phyloP scores from a whole-genome alignment of 495 filamentous ascomycete species.

The Annulohypoxylon moriforme region DNA sequence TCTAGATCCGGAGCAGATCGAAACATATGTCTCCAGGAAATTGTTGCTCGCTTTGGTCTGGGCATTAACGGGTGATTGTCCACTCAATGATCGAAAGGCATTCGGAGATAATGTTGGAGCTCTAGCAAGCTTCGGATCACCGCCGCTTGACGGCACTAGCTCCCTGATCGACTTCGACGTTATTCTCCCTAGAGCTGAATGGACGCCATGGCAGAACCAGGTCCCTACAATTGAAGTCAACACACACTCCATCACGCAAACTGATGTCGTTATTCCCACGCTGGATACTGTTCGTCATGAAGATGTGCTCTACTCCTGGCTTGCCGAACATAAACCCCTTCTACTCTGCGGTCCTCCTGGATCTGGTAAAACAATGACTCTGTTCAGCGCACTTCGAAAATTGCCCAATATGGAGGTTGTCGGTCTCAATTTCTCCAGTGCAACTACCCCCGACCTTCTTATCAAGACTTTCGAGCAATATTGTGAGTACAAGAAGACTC shows the following conservation, averaged over 20 bases:
- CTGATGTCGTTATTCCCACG: constrained; percentile 97
- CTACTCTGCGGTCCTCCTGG: constrained; percentile 96
- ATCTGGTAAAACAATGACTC: constrained; percentile 99
- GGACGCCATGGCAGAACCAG: constrained; percentile 92
- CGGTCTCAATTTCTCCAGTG: constrained; percentile 98
- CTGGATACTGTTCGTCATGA: constrained; percentile 97
- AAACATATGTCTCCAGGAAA: constrained; percentile 91
- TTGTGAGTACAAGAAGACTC: constrained; percentile 98
- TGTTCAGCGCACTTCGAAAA: constrained; percentile 96
- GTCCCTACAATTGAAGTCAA: constrained; percentile 96
- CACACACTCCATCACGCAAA: constrained; percentile 96
- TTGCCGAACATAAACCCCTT: constrained; percentile 97
- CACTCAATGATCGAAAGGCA: constrained; percentile 82
- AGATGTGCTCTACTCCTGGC: constrained; percentile 97
- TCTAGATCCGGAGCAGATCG: constrained; percentile 86
- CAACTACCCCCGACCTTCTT: constrained; percentile 94
- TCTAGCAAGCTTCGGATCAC: constrained; percentile 84
- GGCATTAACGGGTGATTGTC: constrained; percentile 95
- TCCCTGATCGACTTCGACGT: constrained; percentile 97
- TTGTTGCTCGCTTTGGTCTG: constrained; percentile 90
- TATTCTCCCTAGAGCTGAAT: constrained; percentile 83
- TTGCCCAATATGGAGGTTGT: constrained; percentile 98
- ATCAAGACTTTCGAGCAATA: constrained; percentile 99
- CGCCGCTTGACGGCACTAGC: constrained; percentile 74
- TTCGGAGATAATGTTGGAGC: constrained; percentile 87